Conservation (phyloP, 495 filamentous ascomycete species). For the Parathielavia appendiculata region DNA sequence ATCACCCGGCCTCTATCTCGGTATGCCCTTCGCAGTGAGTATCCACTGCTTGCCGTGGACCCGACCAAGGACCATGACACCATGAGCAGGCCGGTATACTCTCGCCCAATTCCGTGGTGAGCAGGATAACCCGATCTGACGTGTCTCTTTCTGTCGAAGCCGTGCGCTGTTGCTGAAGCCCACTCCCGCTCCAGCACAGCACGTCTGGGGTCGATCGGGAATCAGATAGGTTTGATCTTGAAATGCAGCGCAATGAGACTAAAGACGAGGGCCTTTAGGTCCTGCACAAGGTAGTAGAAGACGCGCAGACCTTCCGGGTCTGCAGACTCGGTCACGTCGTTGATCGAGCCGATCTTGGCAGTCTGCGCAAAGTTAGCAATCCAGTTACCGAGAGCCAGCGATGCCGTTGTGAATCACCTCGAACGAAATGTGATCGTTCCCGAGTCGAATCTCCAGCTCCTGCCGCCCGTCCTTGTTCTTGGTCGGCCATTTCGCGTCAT, state of each 20-base stretch:
- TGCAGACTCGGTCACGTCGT: constrained; percentile 91
- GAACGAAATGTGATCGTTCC: constrained; percentile 96
- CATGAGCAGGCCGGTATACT: too few relatives aligned
- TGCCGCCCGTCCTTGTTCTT: constrained; percentile 99
- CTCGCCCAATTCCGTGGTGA: too few relatives aligned
- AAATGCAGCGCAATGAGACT: constrained; percentile 95
- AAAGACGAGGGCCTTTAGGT: constrained; percentile 95
- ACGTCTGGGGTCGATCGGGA: not conserved
- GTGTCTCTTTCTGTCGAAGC: not conserved
- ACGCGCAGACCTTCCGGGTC: constrained; percentile 96
- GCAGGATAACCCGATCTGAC: not conserved
- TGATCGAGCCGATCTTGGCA: constrained; percentile 95
- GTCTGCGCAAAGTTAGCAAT: constrained; percentile 56
- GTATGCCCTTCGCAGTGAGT: too few relatives aligned
- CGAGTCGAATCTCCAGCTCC: constrained; percentile 91
- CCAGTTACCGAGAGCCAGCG: not conserved
- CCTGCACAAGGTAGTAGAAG: constrained; percentile 99
- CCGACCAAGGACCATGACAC: too few relatives aligned
- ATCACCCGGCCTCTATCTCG: too few relatives aligned
- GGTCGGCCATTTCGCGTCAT: constrained; percentile 98
- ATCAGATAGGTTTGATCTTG: constrained; percentile 90
- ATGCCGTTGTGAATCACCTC: constrained; percentile 54
- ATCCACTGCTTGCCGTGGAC: too few relatives aligned
- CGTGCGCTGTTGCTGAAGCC: not conserved
- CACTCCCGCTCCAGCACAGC: not conserved